Base-by-base conservation (phyloP, 192 early-diverging fungal species). In the Gamsiella multidivaricata region DNA sequence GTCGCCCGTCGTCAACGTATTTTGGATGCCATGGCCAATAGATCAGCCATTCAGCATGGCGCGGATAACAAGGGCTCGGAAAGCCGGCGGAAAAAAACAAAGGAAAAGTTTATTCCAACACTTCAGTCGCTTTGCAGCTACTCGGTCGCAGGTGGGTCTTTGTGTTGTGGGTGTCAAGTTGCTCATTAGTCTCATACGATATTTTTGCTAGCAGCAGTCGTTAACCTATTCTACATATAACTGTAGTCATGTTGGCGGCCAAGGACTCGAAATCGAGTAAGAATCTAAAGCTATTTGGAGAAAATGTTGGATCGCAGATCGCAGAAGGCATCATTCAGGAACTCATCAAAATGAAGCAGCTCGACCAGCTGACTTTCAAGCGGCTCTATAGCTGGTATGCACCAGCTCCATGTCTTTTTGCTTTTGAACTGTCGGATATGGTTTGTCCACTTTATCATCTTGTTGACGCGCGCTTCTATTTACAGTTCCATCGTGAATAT, bases 51-150 rank as follows among this genome's bases (percentile, higher is more conserved):
- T 3, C 53, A 52, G 28, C 47, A 29, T 20, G 31, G 32, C 5
- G 20, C 42, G 9, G 49, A 28, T 32, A 29, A 10, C 6, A 17
- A 32, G 9, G 28, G 28, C 31, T 14, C 23, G 33, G 20, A 12
- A 17, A 11, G 2, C 17, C 32, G 26, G 25, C 36, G 32, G 25
- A 68, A 54, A 28, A 56, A 54, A 46, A 5, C 25, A 8, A 58
- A 56, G 33, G 36, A 56, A 15, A 51, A 70, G 4, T 42, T 57
- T 31, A 51, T 79, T 20, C 70, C 63, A 9, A 49, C 58, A 5
- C 54, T 85, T 17, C 81, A 81, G 41, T 59, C 80, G 9, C 45
- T 82, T 11, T 83, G 84, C 36, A 54, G 76, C 23, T 60, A 73
- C 22, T 32, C 51, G 39, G 80, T 84, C 14, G 76, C 83, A 29